Evolutionary conservation across 805 yeast genomes (phyloP).

Genomic region (Starmerella asiatica): DNA sequence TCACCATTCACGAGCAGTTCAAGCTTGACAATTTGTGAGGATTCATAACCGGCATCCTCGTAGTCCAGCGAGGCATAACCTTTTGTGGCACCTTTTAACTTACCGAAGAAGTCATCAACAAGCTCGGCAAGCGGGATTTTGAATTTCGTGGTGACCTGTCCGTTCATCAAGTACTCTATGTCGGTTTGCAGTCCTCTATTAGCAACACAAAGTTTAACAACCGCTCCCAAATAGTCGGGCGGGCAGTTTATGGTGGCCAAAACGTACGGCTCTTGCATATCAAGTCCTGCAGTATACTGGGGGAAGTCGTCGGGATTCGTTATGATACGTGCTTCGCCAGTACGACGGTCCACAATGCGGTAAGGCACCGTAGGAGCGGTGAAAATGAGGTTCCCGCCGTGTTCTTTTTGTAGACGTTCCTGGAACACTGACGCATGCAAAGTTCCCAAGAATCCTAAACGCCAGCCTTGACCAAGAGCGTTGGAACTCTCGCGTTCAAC

Average conservation of each 20-base stretch:
- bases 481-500: conserved; percentile 81
- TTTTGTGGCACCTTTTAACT: conserved; percentile 71
- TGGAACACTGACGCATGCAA: conserved; percentile 89
- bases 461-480: conserved; percentile 96
- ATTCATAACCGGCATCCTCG: conserved; percentile 79
- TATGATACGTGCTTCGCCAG: conserved; percentile 51
- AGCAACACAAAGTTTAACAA: conserved; percentile 71
- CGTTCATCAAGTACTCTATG: conserved; percentile 58
- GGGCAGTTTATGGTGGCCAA: conserved; percentile 86
- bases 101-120: conserved; percentile 93
- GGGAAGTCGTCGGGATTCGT: conserved; percentile 94
- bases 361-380: conserved; percentile 97
- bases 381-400: conserved; percentile 80
- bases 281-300: conserved; percentile 30
- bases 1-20: conserved; percentile 81
- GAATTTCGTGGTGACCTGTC: conserved; percentile 70
- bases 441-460: conserved; percentile 88
- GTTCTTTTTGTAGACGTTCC: conserved; percentile 82
- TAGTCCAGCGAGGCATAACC: conserved; percentile 93
- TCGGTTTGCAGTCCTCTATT: conserved; percentile 77
- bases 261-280: conserved; percentile 61
- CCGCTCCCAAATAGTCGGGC: conserved; percentile 73
- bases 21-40: conserved; percentile 70
- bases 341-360: conserved; percentile 46
- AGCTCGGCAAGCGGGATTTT: conserved; percentile 75